phyloP scores from a whole-genome alignment of 345 rosid genomes.

The Cardiospermum halicacabum region DNA sequence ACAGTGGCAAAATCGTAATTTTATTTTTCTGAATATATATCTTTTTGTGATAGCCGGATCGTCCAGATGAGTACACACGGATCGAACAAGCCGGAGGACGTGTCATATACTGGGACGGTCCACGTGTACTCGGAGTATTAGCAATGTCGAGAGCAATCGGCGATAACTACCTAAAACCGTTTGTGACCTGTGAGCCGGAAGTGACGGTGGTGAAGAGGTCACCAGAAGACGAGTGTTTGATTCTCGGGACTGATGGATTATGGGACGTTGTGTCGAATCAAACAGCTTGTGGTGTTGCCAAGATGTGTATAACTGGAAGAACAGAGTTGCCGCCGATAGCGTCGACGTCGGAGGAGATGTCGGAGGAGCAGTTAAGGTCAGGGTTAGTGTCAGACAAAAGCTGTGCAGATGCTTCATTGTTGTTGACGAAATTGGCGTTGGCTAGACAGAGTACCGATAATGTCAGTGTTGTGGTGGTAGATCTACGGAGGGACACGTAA shows the following conservation, averaged over 20 bases:
- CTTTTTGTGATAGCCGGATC: conserved; percentile 58
- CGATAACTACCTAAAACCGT: conserved; percentile 84
- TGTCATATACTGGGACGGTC: conserved; percentile 83
- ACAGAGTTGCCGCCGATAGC: background rate
- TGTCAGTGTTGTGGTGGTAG: conserved; percentile 80
- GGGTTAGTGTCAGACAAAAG: conserved; percentile 46
- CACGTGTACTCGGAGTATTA: conserved; percentile 77
- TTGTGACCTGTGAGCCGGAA: conserved; percentile 80
- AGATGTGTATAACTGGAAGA: conserved; percentile 51
- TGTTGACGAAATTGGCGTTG: conserved; percentile 72
- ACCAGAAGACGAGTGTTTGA: conserved; percentile 70
- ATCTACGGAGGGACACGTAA: conserved; percentile 52
- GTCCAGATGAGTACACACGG: conserved; percentile 76
- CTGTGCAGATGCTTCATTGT: conserved; percentile 63
- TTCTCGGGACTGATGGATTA: conserved; percentile 76
- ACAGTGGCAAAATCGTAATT: too few relatives aligned
- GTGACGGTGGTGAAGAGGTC: conserved; percentile 59
- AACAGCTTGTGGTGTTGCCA: conserved; percentile 63
- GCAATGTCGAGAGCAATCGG: conserved; percentile 97
- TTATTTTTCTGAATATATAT: too few relatives aligned
- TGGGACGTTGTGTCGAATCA: conserved; percentile 96
- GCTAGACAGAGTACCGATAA: conserved; percentile 77
- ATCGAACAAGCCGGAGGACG: conserved; percentile 83
- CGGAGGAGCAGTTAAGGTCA: too few relatives aligned
- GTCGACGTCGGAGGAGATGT: background rate